These are phyloP conservation scores for Jacaranda mimosifolia DNA, from an alignment of 257 asterid genomes.

Conservation along the genomic window DNA sequence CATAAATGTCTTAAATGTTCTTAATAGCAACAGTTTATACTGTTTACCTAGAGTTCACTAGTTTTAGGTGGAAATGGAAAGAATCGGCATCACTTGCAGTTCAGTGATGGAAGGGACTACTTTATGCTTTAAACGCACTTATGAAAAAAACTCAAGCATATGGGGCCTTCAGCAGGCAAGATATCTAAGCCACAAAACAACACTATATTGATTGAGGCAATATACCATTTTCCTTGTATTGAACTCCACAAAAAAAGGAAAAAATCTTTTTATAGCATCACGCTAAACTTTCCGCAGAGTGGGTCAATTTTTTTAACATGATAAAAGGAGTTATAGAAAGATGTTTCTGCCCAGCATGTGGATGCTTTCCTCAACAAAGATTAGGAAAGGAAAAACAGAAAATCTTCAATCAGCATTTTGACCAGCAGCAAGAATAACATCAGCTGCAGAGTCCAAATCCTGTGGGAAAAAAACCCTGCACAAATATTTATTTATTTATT, in stretches of 20 bases:
- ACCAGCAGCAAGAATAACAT: constrained; percentile 70
- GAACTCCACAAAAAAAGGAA: too few species aligned
- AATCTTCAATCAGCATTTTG: constrained; percentile 40
- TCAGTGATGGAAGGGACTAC: background rate
- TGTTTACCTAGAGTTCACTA: background rate
- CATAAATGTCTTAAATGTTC: too few species aligned
- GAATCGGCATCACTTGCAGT: background rate
- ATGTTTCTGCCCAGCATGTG: too few species aligned
- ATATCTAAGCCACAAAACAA: background rate
- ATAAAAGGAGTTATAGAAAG: background rate
- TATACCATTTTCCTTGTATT: too few species aligned
- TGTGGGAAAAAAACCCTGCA: constrained; percentile 91
- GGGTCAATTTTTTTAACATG: too few species aligned
- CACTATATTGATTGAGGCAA: too few species aligned
- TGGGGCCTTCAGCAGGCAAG: background rate
- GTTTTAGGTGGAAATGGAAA: background rate
- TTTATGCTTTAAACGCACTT: background rate
- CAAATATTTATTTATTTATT: too few species aligned
- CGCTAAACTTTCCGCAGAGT: too few species aligned
- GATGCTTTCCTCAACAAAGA: too few species aligned
- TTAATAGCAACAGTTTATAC: background rate
- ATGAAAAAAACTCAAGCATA: background rate
- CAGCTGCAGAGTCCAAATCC: constrained; percentile 86
- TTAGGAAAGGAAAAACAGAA: background rate
- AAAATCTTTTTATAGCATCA: too few species aligned